Percentiles rank a stretch among this genome's conserved stretches.
Conservation (phyloP, 73 alveolate species). For the Breviolum minutum region DNA sequence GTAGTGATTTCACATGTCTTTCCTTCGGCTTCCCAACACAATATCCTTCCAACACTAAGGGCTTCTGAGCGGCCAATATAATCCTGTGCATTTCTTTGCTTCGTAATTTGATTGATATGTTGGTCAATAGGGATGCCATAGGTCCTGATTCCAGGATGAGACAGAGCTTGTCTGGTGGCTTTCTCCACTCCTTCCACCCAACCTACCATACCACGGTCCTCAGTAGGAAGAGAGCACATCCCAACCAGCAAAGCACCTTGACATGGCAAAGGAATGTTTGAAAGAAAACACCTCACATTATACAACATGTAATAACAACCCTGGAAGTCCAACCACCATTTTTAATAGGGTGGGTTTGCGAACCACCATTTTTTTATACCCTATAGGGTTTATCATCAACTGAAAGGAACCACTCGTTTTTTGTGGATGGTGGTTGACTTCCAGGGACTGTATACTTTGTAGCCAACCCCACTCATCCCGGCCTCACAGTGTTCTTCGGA, state of each 20-base stretch:
- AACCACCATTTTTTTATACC: not conserved
- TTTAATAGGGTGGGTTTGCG: no score
- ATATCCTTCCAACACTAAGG: no score
- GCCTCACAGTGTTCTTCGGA: constrained; percentile 43
- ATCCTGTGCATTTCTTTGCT: constrained; percentile 74
- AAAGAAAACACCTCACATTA: no score
- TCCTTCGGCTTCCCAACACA: no score
- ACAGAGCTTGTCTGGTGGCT: not conserved
- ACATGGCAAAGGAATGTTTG: no score
- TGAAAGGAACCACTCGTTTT: no score
- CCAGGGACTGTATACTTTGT: no score
- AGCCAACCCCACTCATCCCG: not conserved
- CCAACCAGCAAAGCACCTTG: constrained; percentile 89
- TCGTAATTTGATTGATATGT: constrained; percentile 44
- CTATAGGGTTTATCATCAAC: not conserved
- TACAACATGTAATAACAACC: no score
- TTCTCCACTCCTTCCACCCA: not conserved
- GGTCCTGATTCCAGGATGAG: not conserved
- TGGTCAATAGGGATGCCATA: constrained; percentile 57
- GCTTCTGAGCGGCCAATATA: constrained; percentile 21
- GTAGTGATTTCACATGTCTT: not conserved
- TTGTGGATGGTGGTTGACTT: not conserved
- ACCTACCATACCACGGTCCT: not conserved
- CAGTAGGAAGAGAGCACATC: constrained; percentile 37
- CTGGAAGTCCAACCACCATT: no score